Percentiles rank a stretch among this genome's conserved stretches.
Conservation (phyloP, 331 rosid genomes). For the Malus hybrid region DNA sequence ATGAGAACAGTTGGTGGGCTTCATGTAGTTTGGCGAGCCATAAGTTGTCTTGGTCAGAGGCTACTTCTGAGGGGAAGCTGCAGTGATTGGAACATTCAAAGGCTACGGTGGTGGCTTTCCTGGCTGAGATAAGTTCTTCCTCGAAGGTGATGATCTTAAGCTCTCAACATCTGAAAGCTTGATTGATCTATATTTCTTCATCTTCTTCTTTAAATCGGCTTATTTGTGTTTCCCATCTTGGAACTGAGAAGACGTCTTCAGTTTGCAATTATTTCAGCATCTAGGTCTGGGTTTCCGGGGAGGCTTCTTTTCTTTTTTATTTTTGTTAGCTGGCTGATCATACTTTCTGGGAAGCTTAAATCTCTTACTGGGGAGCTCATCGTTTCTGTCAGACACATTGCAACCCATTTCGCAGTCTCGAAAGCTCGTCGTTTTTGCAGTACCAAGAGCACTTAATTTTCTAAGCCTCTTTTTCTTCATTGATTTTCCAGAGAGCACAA, state of each 20-base stretch:
- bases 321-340: too few species aligned
- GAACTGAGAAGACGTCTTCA: slow-evolving; percentile 38
- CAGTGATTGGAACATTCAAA: slow-evolving; percentile 16
- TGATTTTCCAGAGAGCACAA: slow-evolving; percentile 34
- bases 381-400: slow-evolving; percentile 27
- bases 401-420: slow-evolving; percentile 39
- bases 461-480: slow-evolving; percentile 46
- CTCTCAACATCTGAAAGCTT: slow-evolving; percentile 50
- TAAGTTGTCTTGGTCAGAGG: slow-evolving; percentile 23
- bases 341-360: slow-evolving; percentile 39
- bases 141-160: slow-evolving; percentile 31
- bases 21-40: slow-evolving; percentile 79
- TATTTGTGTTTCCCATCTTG: slow-evolving; percentile 56
- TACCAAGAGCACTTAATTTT: slow-evolving; percentile 10
- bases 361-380: slow-evolving; percentile 27
- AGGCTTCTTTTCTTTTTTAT: too few species aligned
- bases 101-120: slow-evolving; percentile 28
- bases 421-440: slow-evolving; percentile 27
- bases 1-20: slow-evolving; percentile 71
- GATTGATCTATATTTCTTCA: slow-evolving; percentile 56
- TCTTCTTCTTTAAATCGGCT: slow-evolving; percentile 63
- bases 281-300: too few species aligned
- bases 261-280: background rate
- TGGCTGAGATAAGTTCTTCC: slow-evolving; percentile 27
- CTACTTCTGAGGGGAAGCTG: slow-evolving; percentile 34